Evolutionary conservation across 768 basidiomycete genomes (phyloP), one percentile per base, ranked within the genome.

Genomic region (Amanita muscaria): DNA sequence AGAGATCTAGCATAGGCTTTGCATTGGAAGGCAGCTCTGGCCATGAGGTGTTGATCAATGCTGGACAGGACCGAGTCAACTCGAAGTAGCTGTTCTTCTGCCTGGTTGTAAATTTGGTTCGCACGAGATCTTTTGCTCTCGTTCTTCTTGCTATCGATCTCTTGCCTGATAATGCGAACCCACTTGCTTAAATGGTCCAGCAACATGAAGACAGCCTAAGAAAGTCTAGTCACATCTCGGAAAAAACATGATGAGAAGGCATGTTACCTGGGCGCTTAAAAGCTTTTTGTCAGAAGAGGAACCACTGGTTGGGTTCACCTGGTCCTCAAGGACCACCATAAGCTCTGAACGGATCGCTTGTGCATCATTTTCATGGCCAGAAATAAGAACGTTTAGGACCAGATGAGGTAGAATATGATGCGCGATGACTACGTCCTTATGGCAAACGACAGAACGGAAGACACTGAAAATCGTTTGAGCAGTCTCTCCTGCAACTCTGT

Each of bases 181-280:
- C 90, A 98, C 54, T 80, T 83, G 63, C 83, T 94, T 9, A 98
- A 70, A 56, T 98, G 93, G 58, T 99, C 96, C 59, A 99, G 78
- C 22, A 99, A 73, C 66, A 83, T 83, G 60, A 99, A 99, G 16
- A 97, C 79, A 7, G 82, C 88, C 93, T 97, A 46, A 5, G 31
- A n/a, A 24, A 37, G 34, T 32, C 38, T 25, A 34, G 18, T 15
- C 14, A 8, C 3, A 19, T 37, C 8, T 11, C n/a, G 9, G 27
- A 22, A 31, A 14, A 21, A n/a, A 21, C 11, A 16, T 44, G 21
- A 44, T 2, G 6, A 14, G 19, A 40, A 1, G 9, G 12, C 9
- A 53, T n/a, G 64, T 10, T 57, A 93, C 94, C 73, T 97, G 93
- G n/a, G 96, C 93, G 59, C 92, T 90, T 23, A 96, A 74, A 3